Base-by-base conservation (phyloP, 1,139 yeast genomes). In the Scheffersomyces parashehatae region DNA sequence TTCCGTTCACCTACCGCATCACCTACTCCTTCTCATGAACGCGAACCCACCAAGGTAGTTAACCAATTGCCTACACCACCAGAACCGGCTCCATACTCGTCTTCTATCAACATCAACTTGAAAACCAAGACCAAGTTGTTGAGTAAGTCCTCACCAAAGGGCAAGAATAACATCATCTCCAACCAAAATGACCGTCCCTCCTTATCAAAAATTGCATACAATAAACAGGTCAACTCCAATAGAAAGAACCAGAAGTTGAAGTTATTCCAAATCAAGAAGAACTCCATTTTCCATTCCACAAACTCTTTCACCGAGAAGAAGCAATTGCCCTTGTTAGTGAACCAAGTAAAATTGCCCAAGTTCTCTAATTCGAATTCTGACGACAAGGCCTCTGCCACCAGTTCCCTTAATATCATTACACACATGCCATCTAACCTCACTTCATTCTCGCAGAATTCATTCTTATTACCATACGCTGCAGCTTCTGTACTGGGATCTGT, bases 191-290 rank as follows among this genome's bases (percentile, higher is more conserved):
- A 36, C 46, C 42, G 38, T 50, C 60, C 60, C 3, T 51, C 62
- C 7, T 58, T 62, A 37, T 50, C 62, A 11, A 54, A 50, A 35
- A 60, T 62, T 31, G 66, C 65, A 41, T 47, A 51, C 36, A 53
- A 49, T 39, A 60, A 60, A 41, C 53, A 49, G 13, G 40, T 42
- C 9, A 48, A 42, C 28, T 42, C 41, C 8, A 37, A 44, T 33
- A 29, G 44, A 41, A 47, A 45, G 39, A 38, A 41, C 32, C 52
- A 53, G 39, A 62, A 59, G 42, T 61, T 70, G 42, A 62, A 63
- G 46, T 57, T 70, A 41, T 70, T 62, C 48, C 63, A 68, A 41
- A 67, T 70, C 39, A 70, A 65, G 47, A 67, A 64, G 44, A 49
- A 54, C 38, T 62, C 69, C 16, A 56, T 62, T 13, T 64, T 56